Percentiles rank a stretch among this genome's conserved stretches.
Conservation (phyloP, 257 asterid species). For the Penstemon eatonii region DNA sequence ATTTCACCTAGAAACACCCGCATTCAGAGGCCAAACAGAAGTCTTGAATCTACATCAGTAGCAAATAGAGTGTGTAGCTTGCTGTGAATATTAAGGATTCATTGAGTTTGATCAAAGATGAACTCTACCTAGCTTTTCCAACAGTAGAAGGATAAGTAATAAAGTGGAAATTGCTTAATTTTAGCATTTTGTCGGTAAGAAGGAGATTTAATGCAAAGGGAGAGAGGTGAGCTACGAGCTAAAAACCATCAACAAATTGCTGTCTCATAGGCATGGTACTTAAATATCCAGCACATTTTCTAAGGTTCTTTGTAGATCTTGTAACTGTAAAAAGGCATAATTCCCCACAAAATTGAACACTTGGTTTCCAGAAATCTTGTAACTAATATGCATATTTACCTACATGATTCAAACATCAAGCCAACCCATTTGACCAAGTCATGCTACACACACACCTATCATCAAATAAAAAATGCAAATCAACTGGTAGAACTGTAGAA, state of each 20-base stretch:
- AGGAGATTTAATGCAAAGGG: neutral
- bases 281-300: neutral
- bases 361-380: neutral
- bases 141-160: neutral
- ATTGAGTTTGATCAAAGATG: too few species aligned
- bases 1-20: neutral
- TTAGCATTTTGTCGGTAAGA: conserved; percentile 2
- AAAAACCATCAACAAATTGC: neutral
- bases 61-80: too few species aligned
- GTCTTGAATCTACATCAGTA: too few species aligned
- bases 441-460: too few species aligned
- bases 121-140: neutral
- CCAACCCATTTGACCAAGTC: neutral
- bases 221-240: neutral
- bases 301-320: neutral
- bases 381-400: neutral
- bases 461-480: too few species aligned
- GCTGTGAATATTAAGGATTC: too few species aligned
- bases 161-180: conserved; percentile 2
- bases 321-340: too few species aligned
- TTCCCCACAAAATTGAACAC: too few species aligned
- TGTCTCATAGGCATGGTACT: neutral
- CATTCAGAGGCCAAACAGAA: neutral
- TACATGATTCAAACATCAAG: conserved; percentile 1
- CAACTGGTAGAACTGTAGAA: too few species aligned